A percentile compares a stretch with the other conserved stretches of the same genome.
These are phyloP conservation scores for Cucurbita argyrosperma DNA, from an alignment of 306 rosid genomes.

Conservation along the genomic window DNA sequence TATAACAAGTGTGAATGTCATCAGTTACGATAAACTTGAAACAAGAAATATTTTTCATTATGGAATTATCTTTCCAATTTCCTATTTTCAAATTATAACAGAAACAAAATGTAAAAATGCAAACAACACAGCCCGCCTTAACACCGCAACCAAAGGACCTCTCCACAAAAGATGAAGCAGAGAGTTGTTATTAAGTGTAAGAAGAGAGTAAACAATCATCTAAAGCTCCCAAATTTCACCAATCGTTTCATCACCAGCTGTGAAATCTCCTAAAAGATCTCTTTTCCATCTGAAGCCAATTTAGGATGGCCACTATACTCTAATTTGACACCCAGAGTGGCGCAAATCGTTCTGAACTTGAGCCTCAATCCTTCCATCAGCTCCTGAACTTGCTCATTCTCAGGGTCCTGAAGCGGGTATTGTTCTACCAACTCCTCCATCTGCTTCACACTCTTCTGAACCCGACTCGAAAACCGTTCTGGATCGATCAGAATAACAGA, in stretches of 20 bases:
- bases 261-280: slow-evolving; percentile 3
- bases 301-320: slow-evolving; percentile 48
- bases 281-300: slow-evolving; percentile 20
- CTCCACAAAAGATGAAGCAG: background rate
- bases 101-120: background rate
- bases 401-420: slow-evolving; percentile 62
- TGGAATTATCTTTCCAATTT: background rate
- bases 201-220: background rate
- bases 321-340: slow-evolving; percentile 53
- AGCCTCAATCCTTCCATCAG: slow-evolving; percentile 53
- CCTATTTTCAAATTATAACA: background rate
- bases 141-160: background rate
- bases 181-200: background rate
- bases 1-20: background rate
- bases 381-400: slow-evolving; percentile 41
- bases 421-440: slow-evolving; percentile 49
- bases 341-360: slow-evolving; percentile 54
- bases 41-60: background rate
- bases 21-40: background rate
- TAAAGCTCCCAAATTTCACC: background rate
- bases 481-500: slow-evolving; percentile 34
- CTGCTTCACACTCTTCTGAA: slow-evolving; percentile 31
- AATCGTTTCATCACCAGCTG: background rate
- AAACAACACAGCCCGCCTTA: background rate
- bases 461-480: slow-evolving; percentile 32